Conservation (phyloP, 768 basidiomycete species). For the Hypholoma fasciculare region DNA sequence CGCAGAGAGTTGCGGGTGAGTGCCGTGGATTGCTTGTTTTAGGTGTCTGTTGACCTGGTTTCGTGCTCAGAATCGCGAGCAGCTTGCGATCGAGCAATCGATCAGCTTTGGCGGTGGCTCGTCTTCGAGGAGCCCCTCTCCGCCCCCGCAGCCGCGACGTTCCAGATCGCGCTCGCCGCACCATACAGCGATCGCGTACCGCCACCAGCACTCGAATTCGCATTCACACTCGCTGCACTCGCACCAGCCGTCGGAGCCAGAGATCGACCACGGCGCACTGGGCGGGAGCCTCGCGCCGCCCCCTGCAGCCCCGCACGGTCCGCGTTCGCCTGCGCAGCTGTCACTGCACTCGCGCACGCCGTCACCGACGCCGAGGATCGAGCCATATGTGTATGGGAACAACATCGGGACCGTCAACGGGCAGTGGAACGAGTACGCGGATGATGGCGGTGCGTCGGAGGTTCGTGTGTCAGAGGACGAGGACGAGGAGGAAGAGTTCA, state of each 20-base stretch:
- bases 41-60: constrained; percentile 10
- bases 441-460: neutral
- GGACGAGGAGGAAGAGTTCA: constrained; percentile 30
- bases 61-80: constrained; percentile 37
- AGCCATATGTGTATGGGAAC: constrained; percentile 9
- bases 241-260: neutral
- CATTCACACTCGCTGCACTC: constrained; percentile 9
- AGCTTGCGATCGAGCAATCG: constrained; percentile 23
- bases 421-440: neutral
- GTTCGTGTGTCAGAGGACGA: constrained; percentile 6
- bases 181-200: constrained; percentile 8
- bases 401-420: neutral
- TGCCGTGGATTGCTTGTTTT: constrained; percentile 7
- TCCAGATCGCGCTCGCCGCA: constrained; percentile 32
- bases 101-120: constrained; percentile 23
- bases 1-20: constrained; percentile 68
- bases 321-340: constrained; percentile 57
- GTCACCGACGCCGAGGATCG: constrained; percentile 48
- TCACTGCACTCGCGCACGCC: constrained; percentile 62
- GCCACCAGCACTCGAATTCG: neutral
- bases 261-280: constrained; percentile 2
- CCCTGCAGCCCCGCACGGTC: constrained; percentile 68
- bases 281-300: constrained; percentile 54
- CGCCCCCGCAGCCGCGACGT: constrained; percentile 20
- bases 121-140: constrained; percentile 44